Base-by-base conservation (phyloP, 257 asterid genomes). In the Penstemon davidsonii region DNA sequence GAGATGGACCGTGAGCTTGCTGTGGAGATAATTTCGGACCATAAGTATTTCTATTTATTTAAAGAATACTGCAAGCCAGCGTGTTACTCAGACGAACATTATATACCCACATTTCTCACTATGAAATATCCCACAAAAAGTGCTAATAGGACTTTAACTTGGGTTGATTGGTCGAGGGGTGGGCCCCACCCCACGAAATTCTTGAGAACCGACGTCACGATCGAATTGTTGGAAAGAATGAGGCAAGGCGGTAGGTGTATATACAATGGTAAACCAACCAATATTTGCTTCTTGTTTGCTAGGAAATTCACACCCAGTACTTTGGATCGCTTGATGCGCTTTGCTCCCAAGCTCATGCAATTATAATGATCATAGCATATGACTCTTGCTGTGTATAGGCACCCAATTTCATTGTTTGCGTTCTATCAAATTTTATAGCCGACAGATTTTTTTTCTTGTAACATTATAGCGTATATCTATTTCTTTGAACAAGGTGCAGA, bases 101-200 rank as follows among this genome's bases (percentile, higher is more conserved):
- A 88, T 69, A 9, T 89, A 41, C 96, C 96, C 4, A 89, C 96
- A 0, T 51, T 78, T 3, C 8, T 87, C 13, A 67, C 68, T 10
- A 71, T 71, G 85, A 81, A 73, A 36, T 76, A 52, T 55, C 74
- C 81, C 6, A 4, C 40, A 71, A 84, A 64, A 66, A 85, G 75
- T 12, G 53, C 82, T 0, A 84, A 87, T 63, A 67, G 95, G 63
- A 87, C 91, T 0, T 66, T 89, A 78, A 84, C 90, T 38, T 89
- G 96, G 96, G 96, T 89, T 55, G 91, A 89, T 70, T 89, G 96
- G 96, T 75, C 95, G 8, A 61, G 70, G 53, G 91, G 90, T 1
- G 95, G 96, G 41, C 84, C 96, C n/a, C 96, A 89, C 73, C 96
- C 96, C 0, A 42, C 75, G 45, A 85, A 53, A 12, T 89, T 79